Evolutionary conservation across 768 basidiomycete species (phyloP), one percentile per base, ranked within the genome.

Genomic region (Melanogaster broomeanus): DNA sequence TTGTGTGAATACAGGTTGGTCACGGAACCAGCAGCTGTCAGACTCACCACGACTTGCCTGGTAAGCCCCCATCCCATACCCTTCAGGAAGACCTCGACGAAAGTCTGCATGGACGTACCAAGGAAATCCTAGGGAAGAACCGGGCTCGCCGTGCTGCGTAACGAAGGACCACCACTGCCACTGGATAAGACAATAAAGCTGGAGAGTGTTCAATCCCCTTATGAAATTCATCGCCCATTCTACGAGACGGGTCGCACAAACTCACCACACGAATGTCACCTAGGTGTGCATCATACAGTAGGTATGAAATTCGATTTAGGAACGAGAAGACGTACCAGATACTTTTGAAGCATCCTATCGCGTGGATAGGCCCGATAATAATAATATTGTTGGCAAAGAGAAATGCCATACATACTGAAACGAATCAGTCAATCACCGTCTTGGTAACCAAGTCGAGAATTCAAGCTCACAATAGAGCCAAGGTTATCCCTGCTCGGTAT

Each of bases 351-450:
- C 8, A 31, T 31, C 25, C 4, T 40, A 27, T 48, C 47, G 21
- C 22, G 25, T 21, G 47, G 47, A 30, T 39, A 48, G 12, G 25
- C 21, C 12, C 11, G 31, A 28, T 39, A 40, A 22, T 48, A 48
- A 30, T 28, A 39, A 21, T 10, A 48, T 22, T 38, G 27, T 30
- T 48, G 47, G 24, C 38, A 48, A 18, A 48, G 18, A 30, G 47
- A 48, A 27, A 48, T 39, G 18, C 47, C 38, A 40, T 40, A 48
- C 47, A 48, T 48, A 22, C 47, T 48, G 13, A 13, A 1, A 37
- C 18, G n/a, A 37, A 37, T 18, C n/a, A 19, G 8, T 37, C 35
- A 37, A n/a, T 35, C 34, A 37, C 18, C 8, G 10, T 3, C 35
- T 2, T 37, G 10, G 16, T 18, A 8, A 11, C 13, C 35, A 19